Conservation (phyloP, 495 filamentous ascomycete genomes). For the Cryomyces antarcticus region DNA sequence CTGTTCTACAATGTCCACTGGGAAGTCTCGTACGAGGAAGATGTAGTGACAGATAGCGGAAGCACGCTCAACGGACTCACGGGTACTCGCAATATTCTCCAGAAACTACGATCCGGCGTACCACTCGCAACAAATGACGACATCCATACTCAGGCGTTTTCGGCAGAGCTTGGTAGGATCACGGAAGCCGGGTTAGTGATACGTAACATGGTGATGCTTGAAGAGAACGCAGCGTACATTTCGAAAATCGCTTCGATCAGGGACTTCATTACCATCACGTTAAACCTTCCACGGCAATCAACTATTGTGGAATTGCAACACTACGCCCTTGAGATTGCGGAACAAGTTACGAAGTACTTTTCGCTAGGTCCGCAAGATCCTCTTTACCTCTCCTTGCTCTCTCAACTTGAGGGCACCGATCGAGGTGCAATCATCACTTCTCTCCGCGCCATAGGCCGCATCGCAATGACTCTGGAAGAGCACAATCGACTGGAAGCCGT, state of each 20-base stretch:
- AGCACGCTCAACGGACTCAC: conserved; percentile 51
- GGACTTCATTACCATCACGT: conserved; percentile 60
- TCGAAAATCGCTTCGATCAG: conserved; percentile 49
- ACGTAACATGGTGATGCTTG: conserved; percentile 79
- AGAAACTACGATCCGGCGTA: conserved; percentile 35
- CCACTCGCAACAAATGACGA: conserved; percentile 34
- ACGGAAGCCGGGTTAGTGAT: conserved; percentile 76
- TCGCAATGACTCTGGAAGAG: conserved; percentile 64
- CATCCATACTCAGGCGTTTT: conserved; percentile 50
- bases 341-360: conserved; percentile 71
- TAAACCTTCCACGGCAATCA: conserved; percentile 59
- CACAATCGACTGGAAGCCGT: conserved; percentile 58
- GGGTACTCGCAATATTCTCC: conserved; percentile 54
- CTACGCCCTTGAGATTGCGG: conserved; percentile 79
- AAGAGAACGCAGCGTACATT: conserved; percentile 72
- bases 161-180: conserved; percentile 45
- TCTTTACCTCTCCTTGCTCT: conserved; percentile 54
- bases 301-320: conserved; percentile 71
- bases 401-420: conserved; percentile 50
- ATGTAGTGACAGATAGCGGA: neutral
- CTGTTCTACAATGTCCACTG: conserved; percentile 69
- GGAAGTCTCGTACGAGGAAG: conserved; percentile 45
- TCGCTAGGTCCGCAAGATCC: conserved; percentile 47
- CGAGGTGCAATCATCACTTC: conserved; percentile 70
- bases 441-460: conserved; percentile 69